These are phyloP conservation scores for Hyparrhenia diplandra DNA, from an alignment of 176 grass and related monocot species.

Conservation along the genomic window DNA sequence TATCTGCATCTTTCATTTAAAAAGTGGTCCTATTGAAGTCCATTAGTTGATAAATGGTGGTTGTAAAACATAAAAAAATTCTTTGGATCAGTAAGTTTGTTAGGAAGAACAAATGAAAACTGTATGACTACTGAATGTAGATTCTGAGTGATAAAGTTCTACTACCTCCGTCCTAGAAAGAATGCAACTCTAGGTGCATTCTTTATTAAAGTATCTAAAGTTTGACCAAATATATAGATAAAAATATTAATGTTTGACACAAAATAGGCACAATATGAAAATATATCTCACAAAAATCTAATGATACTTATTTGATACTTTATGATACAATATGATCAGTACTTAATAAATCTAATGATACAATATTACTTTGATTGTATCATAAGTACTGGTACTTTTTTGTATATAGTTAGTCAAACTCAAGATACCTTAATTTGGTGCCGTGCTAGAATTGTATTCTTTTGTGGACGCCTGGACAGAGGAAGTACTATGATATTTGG, in stretches of 20 bases:
- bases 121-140: background rate
- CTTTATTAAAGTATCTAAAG: background rate
- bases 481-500: slow-evolving; percentile 16
- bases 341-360: no score
- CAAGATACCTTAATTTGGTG: background rate
- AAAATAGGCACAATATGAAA: background rate
- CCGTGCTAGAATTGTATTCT: background rate
- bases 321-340: no score
- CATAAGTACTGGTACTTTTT: background rate
- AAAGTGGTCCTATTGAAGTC: background rate
- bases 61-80: background rate
- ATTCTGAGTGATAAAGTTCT: slow-evolving; percentile 5
- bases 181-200: background rate
- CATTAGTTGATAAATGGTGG: background rate
- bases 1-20: background rate
- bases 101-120: background rate
- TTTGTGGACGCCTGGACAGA: background rate
- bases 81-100: background rate
- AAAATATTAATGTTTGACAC: background rate
- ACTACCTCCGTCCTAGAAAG: background rate
- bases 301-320: background rate
- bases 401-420: background rate
- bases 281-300: background rate
- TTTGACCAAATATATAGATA: background rate
- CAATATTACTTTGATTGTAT: no score